These are phyloP conservation scores for Fusarium metavorans DNA, from an alignment of 2,329 filamentous ascomycete genomes.

Conservation along the genomic window DNA sequence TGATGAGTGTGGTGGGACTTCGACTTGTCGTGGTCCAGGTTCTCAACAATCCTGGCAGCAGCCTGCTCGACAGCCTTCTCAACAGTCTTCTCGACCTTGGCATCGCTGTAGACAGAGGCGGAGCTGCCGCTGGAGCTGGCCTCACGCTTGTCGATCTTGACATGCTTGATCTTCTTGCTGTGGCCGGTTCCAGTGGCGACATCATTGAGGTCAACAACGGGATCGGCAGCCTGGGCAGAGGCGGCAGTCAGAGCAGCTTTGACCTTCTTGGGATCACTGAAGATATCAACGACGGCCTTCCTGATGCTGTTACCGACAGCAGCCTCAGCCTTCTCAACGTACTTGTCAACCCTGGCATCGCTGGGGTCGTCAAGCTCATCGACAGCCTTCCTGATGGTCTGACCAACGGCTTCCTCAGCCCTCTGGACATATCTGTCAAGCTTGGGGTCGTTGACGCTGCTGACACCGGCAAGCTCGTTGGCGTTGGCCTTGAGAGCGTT, in stretches of 20 bases:
- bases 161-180: not conserved
- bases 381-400: constrained; percentile 17
- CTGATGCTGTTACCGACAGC: constrained; percentile 14
- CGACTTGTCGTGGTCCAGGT: constrained; percentile 2
- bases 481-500: not conserved
- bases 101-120: constrained; percentile 11
- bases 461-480: not conserved
- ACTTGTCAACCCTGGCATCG: not conserved
- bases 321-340: constrained; percentile 5
- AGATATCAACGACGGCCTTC: constrained; percentile 20
- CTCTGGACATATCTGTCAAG: not conserved
- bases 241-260: not conserved
- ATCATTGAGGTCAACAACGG: not conserved
- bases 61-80: constrained; percentile 20
- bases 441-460: not conserved
- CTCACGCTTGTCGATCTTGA: constrained; percentile 16
- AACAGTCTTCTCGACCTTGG: constrained; percentile 23
- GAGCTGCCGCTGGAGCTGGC: not conserved
- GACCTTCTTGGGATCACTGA: not conserved
- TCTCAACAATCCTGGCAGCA: constrained; percentile 18
- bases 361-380: constrained; percentile 3
- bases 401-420: not conserved
- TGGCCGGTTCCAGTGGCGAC: not conserved
- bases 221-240: not conserved
- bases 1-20: not conserved